These are phyloP conservation scores for Malassezia obtusa DNA, from an alignment of 1,284 basidiomycete genomes.

Conservation along the genomic window DNA sequence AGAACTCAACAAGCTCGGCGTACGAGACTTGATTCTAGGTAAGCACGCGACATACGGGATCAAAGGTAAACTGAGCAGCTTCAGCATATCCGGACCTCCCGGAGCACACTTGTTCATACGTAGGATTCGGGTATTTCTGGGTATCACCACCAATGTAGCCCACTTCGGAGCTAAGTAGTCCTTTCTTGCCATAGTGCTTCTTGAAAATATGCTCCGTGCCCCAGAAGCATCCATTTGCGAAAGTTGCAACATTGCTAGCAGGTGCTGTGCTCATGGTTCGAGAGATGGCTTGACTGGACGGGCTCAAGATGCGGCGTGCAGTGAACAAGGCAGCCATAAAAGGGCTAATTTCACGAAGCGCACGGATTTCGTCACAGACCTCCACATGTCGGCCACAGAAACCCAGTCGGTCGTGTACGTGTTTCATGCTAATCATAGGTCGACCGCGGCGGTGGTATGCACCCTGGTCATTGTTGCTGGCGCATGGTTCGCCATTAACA, in stretches of 20 bases:
- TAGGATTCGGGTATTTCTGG: constrained; percentile 43
- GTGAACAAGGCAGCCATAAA: neutral
- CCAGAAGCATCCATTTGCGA: constrained; percentile 42
- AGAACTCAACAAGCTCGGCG: constrained; percentile 62
- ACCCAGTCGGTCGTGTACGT: neutral
- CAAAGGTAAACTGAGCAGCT: constrained; percentile 73
- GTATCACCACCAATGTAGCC: constrained; percentile 62
- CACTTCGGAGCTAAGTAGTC: constrained; percentile 77
- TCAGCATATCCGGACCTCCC: constrained; percentile 83
- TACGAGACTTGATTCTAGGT: constrained; percentile 58
- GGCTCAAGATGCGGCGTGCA: neutral
- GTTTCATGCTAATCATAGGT: neutral
- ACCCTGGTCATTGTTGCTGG: neutral
- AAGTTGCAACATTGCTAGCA: constrained; percentile 9
- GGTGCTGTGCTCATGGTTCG: neutral
- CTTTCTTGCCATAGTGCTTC: constrained; percentile 38
- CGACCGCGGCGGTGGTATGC: neutral
- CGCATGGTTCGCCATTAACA: neutral
- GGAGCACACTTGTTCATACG: constrained; percentile 61
- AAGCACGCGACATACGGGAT: constrained; percentile 52
- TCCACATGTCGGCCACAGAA: constrained; percentile 3
- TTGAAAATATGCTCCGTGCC: constrained; percentile 43
- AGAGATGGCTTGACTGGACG: neutral
- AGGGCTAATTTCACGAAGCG: neutral
- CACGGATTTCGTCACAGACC: neutral